Base-by-base conservation (phyloP, 768 basidiomycete genomes). In the Tephrocybe sp. region DNA sequence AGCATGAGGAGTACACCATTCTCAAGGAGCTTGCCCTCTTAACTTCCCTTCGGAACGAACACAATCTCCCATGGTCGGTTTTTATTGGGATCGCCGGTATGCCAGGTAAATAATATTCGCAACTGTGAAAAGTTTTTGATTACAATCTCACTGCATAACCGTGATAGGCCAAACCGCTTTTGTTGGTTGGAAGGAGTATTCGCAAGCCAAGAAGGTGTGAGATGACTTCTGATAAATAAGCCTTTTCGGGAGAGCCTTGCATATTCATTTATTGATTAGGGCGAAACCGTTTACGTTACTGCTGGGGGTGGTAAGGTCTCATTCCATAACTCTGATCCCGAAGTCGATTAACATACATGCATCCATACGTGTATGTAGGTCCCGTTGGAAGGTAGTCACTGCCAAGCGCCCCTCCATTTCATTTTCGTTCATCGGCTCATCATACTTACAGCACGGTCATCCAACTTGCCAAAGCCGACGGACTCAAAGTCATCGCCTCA, bases 401-500 rank as follows among this genome's bases (percentile, higher is more conserved):
- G 10, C 34, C 10, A 17, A 17, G 15, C 2, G 4, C 37, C 10
- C 7, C 20, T 3, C 2, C 3, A 20, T 34, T 20, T 5, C 11
- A 11, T 5, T 7, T 12, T 18, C 5, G 18, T n/a, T n/a, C n/a
- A n/a, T n/a, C n/a, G n/a, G n/a, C n/a, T n/a, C n/a, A n/a, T n/a
- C n/a, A n/a, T n/a, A n/a, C n/a, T n/a, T n/a, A 11, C 44, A 79
- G 77, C 1, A 39, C 80, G 11, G 76, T 80, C 17, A 73, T 79
- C 39, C 80, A 82, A 50, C 62, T 80, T 4, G 78, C 80, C 0
- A 81, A 82, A 45, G 55, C 58, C 0, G 73, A 78, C n/a, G 79
- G 79, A 3, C 60, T 76, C 20, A 85, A 83, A 58, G 88, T 90
- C 33, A 85, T 91, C 43, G 84, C 79, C 0, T 86, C 83, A 0